Evolutionary conservation across 2,329 filamentous ascomycete genomes (phyloP), one percentile per base, ranked within the genome.

Genomic region (Aspergillus quadricinctus): DNA sequence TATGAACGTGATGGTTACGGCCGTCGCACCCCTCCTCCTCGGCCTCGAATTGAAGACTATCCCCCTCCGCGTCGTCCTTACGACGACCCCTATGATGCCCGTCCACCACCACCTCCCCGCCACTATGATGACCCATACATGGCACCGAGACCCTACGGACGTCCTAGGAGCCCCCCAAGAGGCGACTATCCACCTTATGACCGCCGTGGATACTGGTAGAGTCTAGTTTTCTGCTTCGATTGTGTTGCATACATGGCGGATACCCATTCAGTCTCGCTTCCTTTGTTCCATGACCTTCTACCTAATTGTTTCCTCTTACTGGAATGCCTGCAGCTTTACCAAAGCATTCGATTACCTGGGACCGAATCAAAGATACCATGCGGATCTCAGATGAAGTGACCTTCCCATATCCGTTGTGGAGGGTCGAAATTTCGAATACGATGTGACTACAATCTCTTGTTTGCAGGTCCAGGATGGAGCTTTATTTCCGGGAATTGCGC

Each of bases 1-100:
- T 96, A 97, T 75, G 88, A 90, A 49, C 90, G 93, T 61, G 86
- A 88, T 69, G 80, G 81, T 64, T 86, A 89, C 66, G 84, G 88
- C 50, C 92, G 92, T 69, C 88, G 90, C 56, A 91, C 90, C 55
- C 90, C 91, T 59, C 90, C 91, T 59, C 88, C 89, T 48, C 88
- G 89, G 63, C 87, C 88, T 62, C 87, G 88, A 48, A 80, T 89
- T 61, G 88, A 92, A 59, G 92, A 96, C 69, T 94, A 96, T 65
- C 78, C 78, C 48, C 81, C 81, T 52, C 81, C 81, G 59, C 81
- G 77, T 57, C 75, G 81, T 64, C 78, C 81, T 48, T 83, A 83
- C 68, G 83, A 85, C 59, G 84, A 87, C 64, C 82, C 83, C 3
- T 87, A 87, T 71, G 75, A 80, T 68, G 82, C 72, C 49, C 73